Conservation (phyloP, 2,329 filamentous ascomycete species). For the Fusarium nygamai region DNA sequence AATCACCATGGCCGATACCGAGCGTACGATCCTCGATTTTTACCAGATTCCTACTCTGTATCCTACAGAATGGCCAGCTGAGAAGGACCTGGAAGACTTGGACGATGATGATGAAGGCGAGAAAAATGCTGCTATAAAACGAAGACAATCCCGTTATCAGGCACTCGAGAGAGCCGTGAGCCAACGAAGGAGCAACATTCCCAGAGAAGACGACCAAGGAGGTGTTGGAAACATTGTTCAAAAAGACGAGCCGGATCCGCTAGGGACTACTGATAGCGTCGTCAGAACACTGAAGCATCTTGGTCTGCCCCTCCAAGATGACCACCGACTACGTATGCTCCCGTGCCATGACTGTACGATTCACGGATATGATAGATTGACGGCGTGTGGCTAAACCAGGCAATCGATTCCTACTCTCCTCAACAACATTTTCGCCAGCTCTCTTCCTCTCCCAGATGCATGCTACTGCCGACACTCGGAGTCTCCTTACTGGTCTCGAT, state of each 20-base stretch:
- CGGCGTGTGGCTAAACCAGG: constrained; percentile 56
- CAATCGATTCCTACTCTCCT: constrained; percentile 94
- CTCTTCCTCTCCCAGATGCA: constrained; percentile 94
- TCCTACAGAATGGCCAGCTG: constrained; percentile 86
- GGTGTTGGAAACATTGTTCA: constrained; percentile 82
- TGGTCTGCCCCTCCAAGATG: constrained; percentile 85
- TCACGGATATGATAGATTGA: constrained; percentile 27
- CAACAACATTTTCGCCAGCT: constrained; percentile 92
- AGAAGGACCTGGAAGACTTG: constrained; percentile 76
- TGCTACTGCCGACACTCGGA: constrained; percentile 82
- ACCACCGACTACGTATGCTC: constrained; percentile 75
- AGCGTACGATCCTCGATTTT: constrained; percentile 83
- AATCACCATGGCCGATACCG: constrained; percentile 71
- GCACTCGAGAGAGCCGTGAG: constrained; percentile 81
- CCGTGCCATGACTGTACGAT: constrained; percentile 6
- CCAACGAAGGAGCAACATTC: constrained; percentile 71
- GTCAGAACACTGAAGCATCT: constrained; percentile 79
- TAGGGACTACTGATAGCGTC: constrained; percentile 90
- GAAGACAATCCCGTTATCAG: constrained; percentile 82
- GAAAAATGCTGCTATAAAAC: constrained; percentile 58
- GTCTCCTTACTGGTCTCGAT: constrained; percentile 83
- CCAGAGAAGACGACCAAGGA: constrained; percentile 72
- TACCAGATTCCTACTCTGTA: constrained; percentile 85
- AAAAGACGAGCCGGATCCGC: constrained; percentile 90
- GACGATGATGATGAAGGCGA: constrained; percentile 67